Percentiles rank a stretch among this genome's conserved stretches.
These are phyloP conservation scores for Calocera cornea DNA, from an alignment of 768 basidiomycete genomes.

Conservation along the genomic window DNA sequence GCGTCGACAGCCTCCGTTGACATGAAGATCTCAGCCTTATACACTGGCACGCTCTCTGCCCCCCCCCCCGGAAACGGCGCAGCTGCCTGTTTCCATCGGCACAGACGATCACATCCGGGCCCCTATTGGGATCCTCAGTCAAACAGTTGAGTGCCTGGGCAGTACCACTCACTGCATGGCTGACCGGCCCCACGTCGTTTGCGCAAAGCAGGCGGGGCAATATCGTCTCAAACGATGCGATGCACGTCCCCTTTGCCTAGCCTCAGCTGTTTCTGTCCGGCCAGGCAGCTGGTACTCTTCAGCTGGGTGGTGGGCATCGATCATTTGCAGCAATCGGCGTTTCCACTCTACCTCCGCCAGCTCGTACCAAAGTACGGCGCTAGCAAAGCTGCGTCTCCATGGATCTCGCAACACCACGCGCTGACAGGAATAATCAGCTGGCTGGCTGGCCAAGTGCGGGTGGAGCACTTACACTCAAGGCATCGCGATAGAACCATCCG, in stretches of 20 bases:
- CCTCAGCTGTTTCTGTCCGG: background rate
- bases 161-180: too few relatives aligned
- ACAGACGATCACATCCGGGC: slow-evolving; percentile 5
- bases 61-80: background rate
- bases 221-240: too few relatives aligned
- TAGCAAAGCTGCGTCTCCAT: too few relatives aligned
- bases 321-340: background rate
- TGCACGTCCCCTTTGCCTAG: background rate
- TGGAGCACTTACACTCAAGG: too few relatives aligned
- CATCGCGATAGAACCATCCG: too few relatives aligned
- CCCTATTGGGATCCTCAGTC: background rate
- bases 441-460: too few relatives aligned
- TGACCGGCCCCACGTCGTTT: background rate
- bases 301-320: background rate
- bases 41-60: background rate
- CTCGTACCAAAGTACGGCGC: background rate
- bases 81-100: background rate
- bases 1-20: background rate
- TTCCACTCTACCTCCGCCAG: background rate
- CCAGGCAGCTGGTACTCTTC: too few relatives aligned
- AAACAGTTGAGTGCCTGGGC: background rate
- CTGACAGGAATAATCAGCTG: too few relatives aligned
- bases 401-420: too few relatives aligned
- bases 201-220: background rate
- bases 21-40: background rate